Conservation (phyloP, 495 filamentous ascomycete genomes). For the Niebla homalea region DNA sequence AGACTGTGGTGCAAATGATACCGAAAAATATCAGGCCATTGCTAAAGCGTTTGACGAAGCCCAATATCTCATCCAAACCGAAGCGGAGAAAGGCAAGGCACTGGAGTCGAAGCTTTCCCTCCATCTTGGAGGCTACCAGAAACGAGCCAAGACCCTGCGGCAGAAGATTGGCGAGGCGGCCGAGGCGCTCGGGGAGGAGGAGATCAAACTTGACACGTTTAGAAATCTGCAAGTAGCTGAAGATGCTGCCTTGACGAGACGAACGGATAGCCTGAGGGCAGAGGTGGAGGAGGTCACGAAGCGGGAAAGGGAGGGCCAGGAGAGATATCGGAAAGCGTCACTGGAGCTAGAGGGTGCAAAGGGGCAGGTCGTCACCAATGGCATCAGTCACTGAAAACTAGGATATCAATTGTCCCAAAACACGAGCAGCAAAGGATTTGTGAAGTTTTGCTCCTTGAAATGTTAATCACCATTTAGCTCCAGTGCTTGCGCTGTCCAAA, state of each 20-base stretch:
- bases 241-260: conserved; percentile 53
- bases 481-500: too few species aligned
- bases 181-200: conserved; percentile 61
- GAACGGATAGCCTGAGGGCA: conserved; percentile 64
- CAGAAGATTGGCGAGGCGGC: conserved; percentile 70
- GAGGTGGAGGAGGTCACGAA: conserved; percentile 73
- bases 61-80: conserved; percentile 53
- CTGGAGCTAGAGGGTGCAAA: conserved; percentile 62
- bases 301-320: conserved; percentile 82
- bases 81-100: conserved; percentile 69
- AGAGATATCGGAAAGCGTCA: conserved; percentile 59
- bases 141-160: conserved; percentile 67
- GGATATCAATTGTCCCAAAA: too few species aligned
- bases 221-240: conserved; percentile 64
- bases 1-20: conserved; percentile 61
- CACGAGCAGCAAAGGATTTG: too few species aligned
- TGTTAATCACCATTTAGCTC: too few species aligned
- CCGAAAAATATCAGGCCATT: conserved; percentile 47
- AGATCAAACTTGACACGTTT: conserved; percentile 59
- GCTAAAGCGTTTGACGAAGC: conserved; percentile 53
- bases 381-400: conserved; percentile 4
- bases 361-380: conserved; percentile 9
- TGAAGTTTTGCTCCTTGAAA: too few species aligned
- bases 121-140: conserved; percentile 80
- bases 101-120: conserved; percentile 86